Evolutionary conservation across 2,329 filamentous ascomycete species (phyloP).

Genomic region (Stemphylium lycopersici): DNA sequence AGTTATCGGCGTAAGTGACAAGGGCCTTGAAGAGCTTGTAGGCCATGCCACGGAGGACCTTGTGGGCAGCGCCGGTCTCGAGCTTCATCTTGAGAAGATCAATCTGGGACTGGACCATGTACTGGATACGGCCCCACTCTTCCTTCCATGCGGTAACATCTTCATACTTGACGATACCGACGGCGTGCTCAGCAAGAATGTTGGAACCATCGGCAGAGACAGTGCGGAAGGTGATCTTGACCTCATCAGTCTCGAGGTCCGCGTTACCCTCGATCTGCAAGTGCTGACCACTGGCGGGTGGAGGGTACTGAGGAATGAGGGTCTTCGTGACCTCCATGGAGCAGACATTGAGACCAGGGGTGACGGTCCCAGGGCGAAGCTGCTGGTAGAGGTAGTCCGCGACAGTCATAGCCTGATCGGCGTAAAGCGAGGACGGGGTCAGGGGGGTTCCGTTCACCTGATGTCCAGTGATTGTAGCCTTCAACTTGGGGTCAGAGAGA

Average conservation of each 20-base stretch:
- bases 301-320: conserved; percentile 63
- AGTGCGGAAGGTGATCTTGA: conserved; percentile 63
- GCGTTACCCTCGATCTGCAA: conserved; percentile 66
- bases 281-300: conserved; percentile 61
- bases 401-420: conserved; percentile 69
- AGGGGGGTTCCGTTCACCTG: conserved; percentile 70
- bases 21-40: conserved; percentile 74
- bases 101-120: conserved; percentile 61
- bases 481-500: conserved; percentile 67
- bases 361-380: conserved; percentile 61
- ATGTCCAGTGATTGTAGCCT: conserved; percentile 68
- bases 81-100: conserved; percentile 73
- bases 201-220: conserved; percentile 64
- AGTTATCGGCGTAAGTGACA: conserved; percentile 63
- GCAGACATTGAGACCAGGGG: conserved; percentile 67
- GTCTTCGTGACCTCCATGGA: conserved; percentile 74
- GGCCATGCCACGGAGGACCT: conserved; percentile 74
- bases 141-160: conserved; percentile 65
- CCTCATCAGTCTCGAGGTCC: conserved; percentile 61
- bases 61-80: conserved; percentile 69
- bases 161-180: conserved; percentile 67
- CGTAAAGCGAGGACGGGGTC: conserved; percentile 68
- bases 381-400: conserved; percentile 72
- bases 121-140: conserved; percentile 71
- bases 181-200: conserved; percentile 65